phyloP scores from a whole-genome alignment of 495 filamentous ascomycete genomes.

The Copromyces sp. region DNA sequence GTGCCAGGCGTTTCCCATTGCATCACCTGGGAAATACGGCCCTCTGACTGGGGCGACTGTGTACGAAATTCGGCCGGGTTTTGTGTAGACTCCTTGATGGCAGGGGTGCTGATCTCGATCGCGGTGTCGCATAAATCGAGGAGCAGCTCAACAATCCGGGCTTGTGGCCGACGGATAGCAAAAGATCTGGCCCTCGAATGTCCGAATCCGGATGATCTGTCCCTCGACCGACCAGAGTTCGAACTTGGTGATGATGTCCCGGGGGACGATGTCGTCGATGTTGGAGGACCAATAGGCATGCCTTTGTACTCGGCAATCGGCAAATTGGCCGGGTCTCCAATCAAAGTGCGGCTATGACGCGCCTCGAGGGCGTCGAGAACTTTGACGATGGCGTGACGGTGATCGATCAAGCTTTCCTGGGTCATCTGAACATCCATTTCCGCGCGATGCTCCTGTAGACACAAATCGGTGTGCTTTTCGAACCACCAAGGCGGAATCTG shows the following conservation, averaged over 20 bases:
- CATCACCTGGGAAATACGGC: slow-evolving; percentile 79
- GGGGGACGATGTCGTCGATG: slow-evolving; percentile 50
- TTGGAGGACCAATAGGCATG: slow-evolving; percentile 67
- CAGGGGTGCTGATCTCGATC: slow-evolving; percentile 85
- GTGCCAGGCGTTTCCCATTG: slow-evolving; percentile 92
- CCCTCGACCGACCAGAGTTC: slow-evolving; percentile 63
- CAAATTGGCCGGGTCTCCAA: slow-evolving; percentile 44
- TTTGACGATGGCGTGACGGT: slow-evolving; percentile 90
- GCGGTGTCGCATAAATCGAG: slow-evolving; percentile 94
- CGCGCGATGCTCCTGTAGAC: slow-evolving; percentile 87
- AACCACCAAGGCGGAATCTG: slow-evolving; percentile 99
- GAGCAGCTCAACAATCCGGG: slow-evolving; percentile 86
- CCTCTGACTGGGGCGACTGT: slow-evolving; percentile 90
- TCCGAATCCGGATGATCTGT: slow-evolving; percentile 63
- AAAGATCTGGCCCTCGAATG: slow-evolving; percentile 71
- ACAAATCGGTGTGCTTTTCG: slow-evolving; percentile 95
- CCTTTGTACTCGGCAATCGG: slow-evolving; percentile 84
- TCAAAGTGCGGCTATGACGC: slow-evolving; percentile 55
- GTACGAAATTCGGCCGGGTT: slow-evolving; percentile 67
- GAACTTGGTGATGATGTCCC: slow-evolving; percentile 49
- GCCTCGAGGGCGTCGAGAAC: slow-evolving; percentile 87
- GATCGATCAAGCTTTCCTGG: slow-evolving; percentile 87
- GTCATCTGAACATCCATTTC: slow-evolving; percentile 96
- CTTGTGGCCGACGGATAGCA: slow-evolving; percentile 76
- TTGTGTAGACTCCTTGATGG: slow-evolving; percentile 72